These are phyloP conservation scores for Pseudogymnoascus sp. DNA, from an alignment of 2,329 filamentous ascomycete genomes.

Conservation along the genomic window DNA sequence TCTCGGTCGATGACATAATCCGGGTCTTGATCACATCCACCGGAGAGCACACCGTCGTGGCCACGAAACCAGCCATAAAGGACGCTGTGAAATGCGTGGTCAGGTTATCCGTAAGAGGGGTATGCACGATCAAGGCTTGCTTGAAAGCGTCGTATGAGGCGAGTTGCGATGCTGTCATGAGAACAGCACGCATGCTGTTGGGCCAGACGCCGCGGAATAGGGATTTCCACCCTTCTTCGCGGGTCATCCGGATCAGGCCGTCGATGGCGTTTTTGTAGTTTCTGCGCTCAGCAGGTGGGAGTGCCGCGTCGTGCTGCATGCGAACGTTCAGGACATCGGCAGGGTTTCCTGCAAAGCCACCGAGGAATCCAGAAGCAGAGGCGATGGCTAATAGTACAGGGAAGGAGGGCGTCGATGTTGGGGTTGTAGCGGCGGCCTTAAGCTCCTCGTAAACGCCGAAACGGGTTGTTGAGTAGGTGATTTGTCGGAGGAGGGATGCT, in stretches of 20 bases:
- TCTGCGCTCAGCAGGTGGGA: conserved; percentile 65
- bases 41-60: conserved; percentile 77
- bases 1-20: conserved; percentile 66
- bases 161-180: conserved; percentile 81
- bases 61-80: conserved; percentile 73
- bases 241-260: conserved; percentile 79
- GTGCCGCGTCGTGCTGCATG: conserved; percentile 88
- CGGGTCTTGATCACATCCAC: conserved; percentile 87
- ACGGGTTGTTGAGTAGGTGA: conserved; percentile 92
- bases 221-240: conserved; percentile 68
- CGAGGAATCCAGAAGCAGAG: conserved; percentile 75
- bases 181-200: conserved; percentile 72
- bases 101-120: conserved; percentile 61
- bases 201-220: conserved; percentile 83
- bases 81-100: conserved; percentile 72
- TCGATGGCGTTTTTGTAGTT: conserved; percentile 89
- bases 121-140: conserved; percentile 57
- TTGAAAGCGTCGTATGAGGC: conserved; percentile 84
- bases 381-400: conserved; percentile 77
- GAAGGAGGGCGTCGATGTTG: conserved; percentile 56
- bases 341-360: conserved; percentile 86
- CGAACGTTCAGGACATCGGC: conserved; percentile 96
- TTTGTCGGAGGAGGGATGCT: conserved; percentile 84
- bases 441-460: conserved; percentile 96
- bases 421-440: conserved; percentile 61